Evolutionary conservation across 2,329 filamentous ascomycete genomes (phyloP).

Genomic region (Leptographium lundbergii): DNA sequence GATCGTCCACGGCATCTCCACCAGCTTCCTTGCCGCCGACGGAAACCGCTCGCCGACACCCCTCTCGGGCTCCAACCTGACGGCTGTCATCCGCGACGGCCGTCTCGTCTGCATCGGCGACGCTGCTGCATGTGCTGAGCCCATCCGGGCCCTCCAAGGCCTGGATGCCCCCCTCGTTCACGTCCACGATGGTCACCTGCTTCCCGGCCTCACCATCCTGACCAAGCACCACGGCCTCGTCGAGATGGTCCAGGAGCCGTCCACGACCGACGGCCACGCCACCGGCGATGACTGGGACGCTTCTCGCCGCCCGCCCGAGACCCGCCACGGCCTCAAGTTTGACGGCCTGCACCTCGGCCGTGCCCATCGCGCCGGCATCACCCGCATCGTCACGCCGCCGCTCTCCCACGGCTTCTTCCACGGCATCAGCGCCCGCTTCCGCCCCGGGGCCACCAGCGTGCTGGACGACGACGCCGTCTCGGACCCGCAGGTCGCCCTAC

Average conservation of each 20-base stretch:
- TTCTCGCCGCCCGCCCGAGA: slow-evolving; percentile 20
- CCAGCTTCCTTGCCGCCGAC: slow-evolving; percentile 19
- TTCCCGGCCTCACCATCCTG: slow-evolving; percentile 36
- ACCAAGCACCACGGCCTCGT: slow-evolving; percentile 33
- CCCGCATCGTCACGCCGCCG: slow-evolving; percentile 28
- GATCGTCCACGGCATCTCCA: slow-evolving; percentile 25
- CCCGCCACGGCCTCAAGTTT: slow-evolving; percentile 27
- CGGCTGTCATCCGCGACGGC: slow-evolving; percentile 27
- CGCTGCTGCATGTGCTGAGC: slow-evolving; percentile 3
- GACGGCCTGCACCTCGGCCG: slow-evolving; percentile 27
- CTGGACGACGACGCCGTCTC: neutral
- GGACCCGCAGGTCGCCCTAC: neutral
- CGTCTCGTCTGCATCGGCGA: slow-evolving; percentile 25
- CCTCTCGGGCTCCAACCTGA: slow-evolving; percentile 14
- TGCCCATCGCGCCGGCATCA: slow-evolving; percentile 30
- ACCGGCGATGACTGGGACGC: slow-evolving; percentile 18
- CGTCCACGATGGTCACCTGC: slow-evolving; percentile 32
- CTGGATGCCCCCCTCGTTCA: slow-evolving; percentile 17
- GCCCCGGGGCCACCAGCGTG: slow-evolving; percentile 13
- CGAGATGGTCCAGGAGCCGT: slow-evolving; percentile 31
- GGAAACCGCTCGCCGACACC: slow-evolving; percentile 5
- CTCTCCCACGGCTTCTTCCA: slow-evolving; percentile 16
- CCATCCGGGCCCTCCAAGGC: neutral
- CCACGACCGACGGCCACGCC: slow-evolving; percentile 32
- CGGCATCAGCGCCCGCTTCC: slow-evolving; percentile 20